Evolutionary conservation across 2,329 filamentous ascomycete genomes (phyloP), one percentile per base, ranked within the genome.

Genomic region (Cadophora sp.): DNA sequence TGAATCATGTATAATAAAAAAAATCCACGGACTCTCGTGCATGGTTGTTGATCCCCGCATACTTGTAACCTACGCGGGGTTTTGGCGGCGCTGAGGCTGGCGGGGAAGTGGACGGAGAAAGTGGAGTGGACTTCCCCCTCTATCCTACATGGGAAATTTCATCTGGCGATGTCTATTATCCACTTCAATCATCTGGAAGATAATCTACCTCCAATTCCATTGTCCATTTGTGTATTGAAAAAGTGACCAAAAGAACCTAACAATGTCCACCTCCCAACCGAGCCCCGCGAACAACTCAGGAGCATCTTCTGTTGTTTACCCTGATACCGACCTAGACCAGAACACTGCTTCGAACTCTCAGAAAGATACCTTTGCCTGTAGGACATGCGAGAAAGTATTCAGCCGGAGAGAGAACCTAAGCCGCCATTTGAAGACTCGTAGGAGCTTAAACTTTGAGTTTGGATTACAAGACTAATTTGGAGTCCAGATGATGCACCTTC

Each of bases 391-490:
- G 7, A 73, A 71, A 56, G 39, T 53, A 1, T 73, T 73, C 59
- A 73, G 68, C 62, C 62, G 72, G n/a, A 64, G 72, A n/a, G 72
- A 73, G 33, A 73, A 73, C 60, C 51, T 73, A 27, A 73, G 70
- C 63, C 71, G 72, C 2, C 72, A 73, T 69, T 51, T 71, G 41
- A 73, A 72, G 64, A 70, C 71, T 33, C 71, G 70, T 72, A 68
- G 18, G 68, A 67, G 4, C 27, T 30, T 6, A 30, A 30, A 30
- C 27, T 6, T 30, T 30, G 27, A 30, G 6, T 4, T 30, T 6
- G 27, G 6, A 30, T 6, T 30, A 6, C 27, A 6, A 6, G 27
- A 30, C 51, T 27, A 22, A 47, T 24, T n/a, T 16, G 18, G 27
- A 13, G 6, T 43, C n/a, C 18, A 33, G 36, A 39, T 24, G n/a